Base-by-base conservation (phyloP, 495 filamentous ascomycete species). In the Tricharina praecox region DNA sequence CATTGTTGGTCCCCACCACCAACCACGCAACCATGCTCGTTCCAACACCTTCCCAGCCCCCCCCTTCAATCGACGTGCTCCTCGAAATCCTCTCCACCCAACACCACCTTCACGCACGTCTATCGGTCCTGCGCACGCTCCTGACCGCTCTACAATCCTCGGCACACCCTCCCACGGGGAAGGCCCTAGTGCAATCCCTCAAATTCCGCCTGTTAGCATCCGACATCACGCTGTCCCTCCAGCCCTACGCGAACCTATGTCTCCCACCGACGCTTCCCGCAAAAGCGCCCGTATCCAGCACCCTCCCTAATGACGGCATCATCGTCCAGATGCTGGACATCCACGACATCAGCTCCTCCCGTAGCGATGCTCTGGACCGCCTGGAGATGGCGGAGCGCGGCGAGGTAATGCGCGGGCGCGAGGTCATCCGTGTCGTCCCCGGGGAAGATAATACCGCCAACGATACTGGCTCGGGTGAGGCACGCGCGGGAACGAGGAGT, bases 311-410 rank as follows among this genome's bases (percentile, higher is more conserved):
- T 0, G 69, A 83, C 16, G 45, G 45, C 19, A 68, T 87, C 4
- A 69, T 77, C 0, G 78, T 90, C 4, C 90, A 97, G 60, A 75
- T 95, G 0, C 62, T 93, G 0, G 84, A 84, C 38, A 71, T 95
- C 15, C 81, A 87, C 55, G 86, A 94, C 56, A 68, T 96, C 33
- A 71, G 76, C 11, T 71, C 70, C 11, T 82, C 78, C 54, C 69
- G 78, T 18, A 87, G 85, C 81, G 77, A 80, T 54, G 82, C 93
- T 55, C 73, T 93, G 32, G 87, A 95, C 55, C 75, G 75, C 18
- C 69, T 96, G 20, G 90, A 97, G 62, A 76, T 81, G 36, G 66
- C 76, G 7, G 81, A 86, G 60, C 70, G 86, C 5, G 88, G 88
- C 2, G 90, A 96, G 62, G 74, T 72, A 28, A 82, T 78, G 8